Conservation (phyloP, 2,329 filamentous ascomycete genomes). For the Ophiostoma populinum region DNA sequence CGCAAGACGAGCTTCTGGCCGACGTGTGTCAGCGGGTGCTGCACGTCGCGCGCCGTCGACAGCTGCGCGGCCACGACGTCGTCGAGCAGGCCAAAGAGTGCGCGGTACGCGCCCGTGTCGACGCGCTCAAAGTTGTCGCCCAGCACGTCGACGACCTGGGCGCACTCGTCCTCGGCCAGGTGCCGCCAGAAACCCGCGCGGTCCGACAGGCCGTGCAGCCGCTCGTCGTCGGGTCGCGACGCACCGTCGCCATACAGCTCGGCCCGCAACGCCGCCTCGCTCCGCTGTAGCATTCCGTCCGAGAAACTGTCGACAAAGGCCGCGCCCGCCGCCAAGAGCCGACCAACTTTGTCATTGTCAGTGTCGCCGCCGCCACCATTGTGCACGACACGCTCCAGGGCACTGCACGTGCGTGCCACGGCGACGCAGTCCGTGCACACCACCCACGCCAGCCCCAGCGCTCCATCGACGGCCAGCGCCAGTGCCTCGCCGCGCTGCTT, state of each 20-base stretch:
- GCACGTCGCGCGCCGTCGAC: slow-evolving; percentile 23
- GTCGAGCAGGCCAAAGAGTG: slow-evolving; percentile 31
- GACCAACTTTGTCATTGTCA: slow-evolving; percentile 37
- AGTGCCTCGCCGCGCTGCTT: slow-evolving; percentile 71
- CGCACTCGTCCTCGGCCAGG: slow-evolving; percentile 67
- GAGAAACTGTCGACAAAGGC: slow-evolving; percentile 55
- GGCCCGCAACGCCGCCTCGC: slow-evolving; percentile 47
- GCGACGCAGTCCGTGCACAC: slow-evolving; percentile 69
- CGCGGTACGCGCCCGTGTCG: slow-evolving; percentile 34
- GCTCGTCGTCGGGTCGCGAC: slow-evolving; percentile 50
- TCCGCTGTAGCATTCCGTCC: slow-evolving; percentile 49
- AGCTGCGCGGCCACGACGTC: slow-evolving; percentile 16
- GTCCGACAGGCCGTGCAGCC: slow-evolving; percentile 64
- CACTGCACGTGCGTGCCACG: slow-evolving; percentile 62
- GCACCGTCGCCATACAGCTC: slow-evolving; percentile 62
- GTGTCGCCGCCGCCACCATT: slow-evolving; percentile 31
- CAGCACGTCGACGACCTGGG: slow-evolving; percentile 49
- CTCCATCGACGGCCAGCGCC: slow-evolving; percentile 55
- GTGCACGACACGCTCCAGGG: slow-evolving; percentile 56
- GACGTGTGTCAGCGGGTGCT: slow-evolving; percentile 49
- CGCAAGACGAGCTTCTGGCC: slow-evolving; percentile 60
- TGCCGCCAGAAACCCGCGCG: slow-evolving; percentile 61
- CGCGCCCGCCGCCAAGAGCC: slow-evolving; percentile 51
- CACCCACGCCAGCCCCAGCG: slow-evolving; percentile 62
- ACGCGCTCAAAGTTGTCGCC: slow-evolving; percentile 47